These are phyloP conservation scores for Canavalia gladiata DNA, from an alignment of 306 rosid genomes.

Conservation along the genomic window DNA sequence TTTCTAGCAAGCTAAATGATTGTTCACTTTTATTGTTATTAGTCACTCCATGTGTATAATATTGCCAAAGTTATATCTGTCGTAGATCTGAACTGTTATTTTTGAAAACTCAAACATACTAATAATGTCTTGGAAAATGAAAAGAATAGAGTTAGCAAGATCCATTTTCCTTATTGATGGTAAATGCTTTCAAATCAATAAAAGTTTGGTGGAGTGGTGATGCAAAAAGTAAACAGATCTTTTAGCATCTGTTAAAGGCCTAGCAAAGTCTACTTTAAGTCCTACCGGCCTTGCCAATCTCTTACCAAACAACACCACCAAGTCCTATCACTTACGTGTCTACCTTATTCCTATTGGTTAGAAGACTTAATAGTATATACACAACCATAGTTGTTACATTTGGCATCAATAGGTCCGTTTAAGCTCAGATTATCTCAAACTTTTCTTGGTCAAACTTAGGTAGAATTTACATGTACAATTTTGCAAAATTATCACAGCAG, in stretches of 20 bases:
- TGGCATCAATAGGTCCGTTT: conserved; percentile 26
- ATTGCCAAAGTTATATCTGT: conserved; percentile 20
- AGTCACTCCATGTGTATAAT: conserved; percentile 9
- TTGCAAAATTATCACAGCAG: conserved; percentile 29
- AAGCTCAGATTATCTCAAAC: conserved; percentile 19
- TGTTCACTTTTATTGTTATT: conserved; percentile 33
- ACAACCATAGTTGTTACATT: conserved; percentile 20
- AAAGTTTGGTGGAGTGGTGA: conserved; percentile 59
- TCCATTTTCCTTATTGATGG: conserved; percentile 46
- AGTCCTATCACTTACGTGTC: conserved; percentile 36
- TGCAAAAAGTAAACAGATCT: conserved; percentile 60
- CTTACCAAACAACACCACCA: conserved; percentile 42
- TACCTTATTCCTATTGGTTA: conserved; percentile 24
- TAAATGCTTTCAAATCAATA: conserved; percentile 58
- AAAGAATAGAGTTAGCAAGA: conserved; percentile 36
- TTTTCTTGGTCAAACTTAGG: conserved; percentile 18
- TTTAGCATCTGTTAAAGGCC: conserved; percentile 59
- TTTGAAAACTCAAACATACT: conserved; percentile 13
- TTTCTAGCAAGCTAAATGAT: conserved; percentile 20
- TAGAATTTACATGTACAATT: conserved; percentile 16
- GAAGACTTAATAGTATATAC: conserved; percentile 34
- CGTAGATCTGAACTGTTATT: conserved; percentile 21
- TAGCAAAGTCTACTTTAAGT: conserved; percentile 57
- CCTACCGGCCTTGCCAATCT: conserved; percentile 55
- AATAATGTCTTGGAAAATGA: conserved; percentile 38